These are phyloP conservation scores for Pyrus bretschneideri DNA, from an alignment of 306 rosid genomes.

Conservation along the genomic window DNA sequence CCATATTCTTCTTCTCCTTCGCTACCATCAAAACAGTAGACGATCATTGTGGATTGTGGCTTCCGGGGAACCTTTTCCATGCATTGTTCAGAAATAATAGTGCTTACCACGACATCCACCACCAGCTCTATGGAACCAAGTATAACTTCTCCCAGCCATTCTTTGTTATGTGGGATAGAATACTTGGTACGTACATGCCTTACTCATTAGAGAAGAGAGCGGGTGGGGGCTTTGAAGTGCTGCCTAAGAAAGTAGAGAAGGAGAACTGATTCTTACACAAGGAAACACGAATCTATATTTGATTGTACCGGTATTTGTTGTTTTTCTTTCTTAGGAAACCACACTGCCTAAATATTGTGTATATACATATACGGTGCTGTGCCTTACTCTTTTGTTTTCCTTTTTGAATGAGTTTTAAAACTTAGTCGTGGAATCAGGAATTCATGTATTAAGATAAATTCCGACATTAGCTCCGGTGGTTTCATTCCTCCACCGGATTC, in stretches of 20 bases:
- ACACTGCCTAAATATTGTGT: conserved; percentile 46
- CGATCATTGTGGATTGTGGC: conserved; percentile 90
- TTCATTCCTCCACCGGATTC: background rate
- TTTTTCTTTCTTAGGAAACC: conserved; percentile 31
- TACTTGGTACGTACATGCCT: conserved; percentile 88
- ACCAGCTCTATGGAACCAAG: conserved; percentile 91
- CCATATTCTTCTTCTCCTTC: conserved; percentile 95
- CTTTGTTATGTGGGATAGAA: conserved; percentile 82
- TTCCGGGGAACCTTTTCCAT: conserved; percentile 86
- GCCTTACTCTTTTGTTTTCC: conserved; percentile 31
- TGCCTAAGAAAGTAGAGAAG: conserved; percentile 49
- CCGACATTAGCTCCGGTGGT: background rate
- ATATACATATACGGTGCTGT: conserved; percentile 49
- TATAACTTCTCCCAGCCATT: conserved; percentile 93
- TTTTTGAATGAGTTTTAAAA: conserved; percentile 17
- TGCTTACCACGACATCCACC: conserved; percentile 93
- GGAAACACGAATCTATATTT: conserved; percentile 21
- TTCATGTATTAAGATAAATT: conserved; percentile 1
- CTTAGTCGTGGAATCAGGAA: conserved; percentile 27
- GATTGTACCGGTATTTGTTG: conserved; percentile 50
- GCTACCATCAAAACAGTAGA: conserved; percentile 94
- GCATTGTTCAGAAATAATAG: conserved; percentile 66
- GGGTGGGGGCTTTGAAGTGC: conserved; percentile 80
- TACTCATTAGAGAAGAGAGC: conserved; percentile 68
- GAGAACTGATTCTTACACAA: conserved; percentile 42